A percentile compares a stretch with the other conserved stretches of the same genome.
Evolutionary conservation across 257 asterid species (phyloP).

Genomic region (Ballota nigra): DNA sequence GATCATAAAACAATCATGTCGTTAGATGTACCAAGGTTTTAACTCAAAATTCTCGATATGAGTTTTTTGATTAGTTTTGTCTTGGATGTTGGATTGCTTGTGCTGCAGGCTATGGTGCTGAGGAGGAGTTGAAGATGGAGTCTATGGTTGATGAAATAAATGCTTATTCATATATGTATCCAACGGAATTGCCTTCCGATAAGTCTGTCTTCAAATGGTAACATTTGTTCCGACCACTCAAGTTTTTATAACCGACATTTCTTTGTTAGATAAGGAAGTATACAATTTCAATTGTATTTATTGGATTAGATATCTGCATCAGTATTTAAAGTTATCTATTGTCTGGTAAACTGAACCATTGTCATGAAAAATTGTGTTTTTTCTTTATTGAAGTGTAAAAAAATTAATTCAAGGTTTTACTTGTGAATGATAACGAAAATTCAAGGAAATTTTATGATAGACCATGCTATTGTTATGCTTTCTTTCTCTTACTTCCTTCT

Average conservation of each 20-base stretch:
- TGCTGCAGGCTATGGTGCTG: constrained; percentile 52
- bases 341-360: neutral
- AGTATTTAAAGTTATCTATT: neutral
- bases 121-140: constrained; percentile 67
- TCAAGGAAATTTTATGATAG: too few relatives aligned
- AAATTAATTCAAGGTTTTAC: neutral
- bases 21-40: too few relatives aligned
- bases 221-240: constrained; percentile 13
- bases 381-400: too few relatives aligned
- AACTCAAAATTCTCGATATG: neutral
- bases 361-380: neutral
- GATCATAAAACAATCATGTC: too few relatives aligned
- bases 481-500: too few relatives aligned
- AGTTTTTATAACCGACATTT: neutral
- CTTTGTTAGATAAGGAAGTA: neutral
- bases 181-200: constrained; percentile 56
- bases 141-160: constrained; percentile 65
- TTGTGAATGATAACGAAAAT: neutral
- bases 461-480: too few relatives aligned
- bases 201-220: constrained; percentile 86
- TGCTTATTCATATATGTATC: constrained; percentile 83
- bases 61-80: constrained; percentile 1
- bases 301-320: neutral
- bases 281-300: neutral
- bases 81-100: constrained; percentile 17